Evolutionary conservation across 2,329 filamentous ascomycete genomes (phyloP), one percentile per base, ranked within the genome.

Genomic region (Sarocladium kiliense): DNA sequence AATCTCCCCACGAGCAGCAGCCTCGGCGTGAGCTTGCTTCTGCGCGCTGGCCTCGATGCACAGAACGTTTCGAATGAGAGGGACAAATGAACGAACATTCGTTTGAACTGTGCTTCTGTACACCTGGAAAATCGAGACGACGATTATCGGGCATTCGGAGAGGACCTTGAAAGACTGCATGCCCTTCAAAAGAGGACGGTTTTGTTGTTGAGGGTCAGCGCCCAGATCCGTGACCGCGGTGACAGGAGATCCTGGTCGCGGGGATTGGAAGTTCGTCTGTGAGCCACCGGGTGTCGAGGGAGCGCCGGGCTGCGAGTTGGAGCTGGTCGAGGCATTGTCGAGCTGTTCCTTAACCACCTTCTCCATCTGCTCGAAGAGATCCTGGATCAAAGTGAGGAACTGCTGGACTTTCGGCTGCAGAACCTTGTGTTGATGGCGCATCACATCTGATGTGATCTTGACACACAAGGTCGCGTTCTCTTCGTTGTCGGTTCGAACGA

Each of bases 101-200:
- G 86, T 81, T 36, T 84, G 78, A 2, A 96, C 93, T 4, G 87
- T 87, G 47, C 74, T 77, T 50, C 92, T 85, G 65, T 99, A 94
- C 4, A 93, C 88, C 72, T 99, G 94, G 69, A 99, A 97, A 61
- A 99, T 90, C 3, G 93, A 97, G 1, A 99, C 94, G 3, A 99
- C 94, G 39, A 99, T 97, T 54, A 99, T 99, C 0, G 94, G 94
- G 63, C 94, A 99, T 70, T 99, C 94, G 1, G 93, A 91, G 3
- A 99, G 81, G 23, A 99, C 93, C 71, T 97, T 99, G 81, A 99
- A 99, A 1, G 94, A 99, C 68, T 96, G 91, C 90, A 97, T 97
- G 27, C 94, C 94, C 71, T 91, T 96, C 55, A 92, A 76, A 32
- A 99, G 73, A 50, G 90, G 88, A 57, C 92, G 85, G 55, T 74